phyloP scores from a whole-genome alignment of 306 rosid genomes.

The Albizia julibrissin region DNA sequence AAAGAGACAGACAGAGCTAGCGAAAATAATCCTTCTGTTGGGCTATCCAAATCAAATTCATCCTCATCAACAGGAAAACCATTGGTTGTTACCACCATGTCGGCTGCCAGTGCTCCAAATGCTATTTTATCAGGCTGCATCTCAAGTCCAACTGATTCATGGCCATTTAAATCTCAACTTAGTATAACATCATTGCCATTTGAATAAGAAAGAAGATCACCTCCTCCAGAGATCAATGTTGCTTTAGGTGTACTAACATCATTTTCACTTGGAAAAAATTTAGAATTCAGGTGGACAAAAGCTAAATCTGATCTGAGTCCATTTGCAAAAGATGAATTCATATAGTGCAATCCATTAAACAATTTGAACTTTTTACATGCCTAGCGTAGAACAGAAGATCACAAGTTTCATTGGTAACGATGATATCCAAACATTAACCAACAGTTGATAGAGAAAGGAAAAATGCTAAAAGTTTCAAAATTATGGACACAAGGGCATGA shows the following conservation, averaged over 20 bases:
- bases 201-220: conserved; percentile 50
- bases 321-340: conserved; percentile 11
- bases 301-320: conserved; percentile 19
- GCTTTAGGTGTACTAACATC: conserved; percentile 51
- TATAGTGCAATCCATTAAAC: conserved; percentile 29
- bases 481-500: not conserved
- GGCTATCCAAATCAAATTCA: conserved; percentile 66
- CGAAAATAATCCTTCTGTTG: conserved; percentile 45
- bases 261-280: conserved; percentile 32
- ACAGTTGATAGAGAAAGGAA: not conserved
- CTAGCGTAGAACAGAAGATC: conserved; percentile 21
- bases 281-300: conserved; percentile 31
- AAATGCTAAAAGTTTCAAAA: not conserved
- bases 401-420: not conserved
- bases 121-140: conserved; percentile 42
- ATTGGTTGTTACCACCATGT: conserved; percentile 37
- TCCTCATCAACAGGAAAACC: conserved; percentile 54
- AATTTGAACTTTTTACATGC: conserved; percentile 27
- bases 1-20: not conserved
- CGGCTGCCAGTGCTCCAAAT: conserved; percentile 48
- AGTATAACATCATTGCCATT: conserved; percentile 28
- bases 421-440: not conserved
- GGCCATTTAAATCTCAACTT: conserved; percentile 26
- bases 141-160: conserved; percentile 40
- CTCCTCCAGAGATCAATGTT: conserved; percentile 56